Percentiles rank a stretch among this genome's conserved stretches.
phyloP scores from a whole-genome alignment of 257 asterid species.

The Solanum bulbocastanum region DNA sequence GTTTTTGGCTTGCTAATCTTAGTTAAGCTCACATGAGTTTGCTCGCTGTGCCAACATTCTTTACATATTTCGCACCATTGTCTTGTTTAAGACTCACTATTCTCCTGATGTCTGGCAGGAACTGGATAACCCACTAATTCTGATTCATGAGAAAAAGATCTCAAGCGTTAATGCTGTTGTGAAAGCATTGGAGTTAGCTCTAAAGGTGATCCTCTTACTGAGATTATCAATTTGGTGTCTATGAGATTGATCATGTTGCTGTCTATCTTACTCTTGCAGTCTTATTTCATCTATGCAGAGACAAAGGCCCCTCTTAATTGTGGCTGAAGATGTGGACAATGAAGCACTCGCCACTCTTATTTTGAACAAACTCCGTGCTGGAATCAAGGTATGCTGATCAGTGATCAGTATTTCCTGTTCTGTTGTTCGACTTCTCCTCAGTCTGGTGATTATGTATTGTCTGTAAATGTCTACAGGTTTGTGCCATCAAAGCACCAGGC shows the following conservation, averaged over 20 bases:
- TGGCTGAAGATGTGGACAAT: conserved; percentile 90
- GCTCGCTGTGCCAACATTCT: not conserved
- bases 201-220: conserved; percentile 41
- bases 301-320: conserved; percentile 75
- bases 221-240: not conserved
- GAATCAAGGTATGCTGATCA: conserved; percentile 51
- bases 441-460: not conserved
- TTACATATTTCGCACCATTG: not conserved
- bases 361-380: conserved; percentile 93
- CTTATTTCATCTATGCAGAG: conserved; percentile 25
- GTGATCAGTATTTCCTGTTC: not conserved
- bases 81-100: not conserved
- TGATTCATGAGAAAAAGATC: conserved; percentile 88
- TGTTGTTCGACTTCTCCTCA: not conserved
- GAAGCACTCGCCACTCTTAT: conserved; percentile 94
- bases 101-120: conserved; percentile 32
- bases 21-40: not conserved
- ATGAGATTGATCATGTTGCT: not conserved
- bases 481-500: conserved; percentile 95
- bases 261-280: not conserved
- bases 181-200: conserved; percentile 77
- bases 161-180: conserved; percentile 63
- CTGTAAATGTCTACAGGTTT: conserved; percentile 36
- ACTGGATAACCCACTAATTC: conserved; percentile 77
- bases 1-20: conserved; percentile 8